Base-by-base conservation (phyloP, 1,139 yeast species). In the Debaryomyces psychrophilus region DNA sequence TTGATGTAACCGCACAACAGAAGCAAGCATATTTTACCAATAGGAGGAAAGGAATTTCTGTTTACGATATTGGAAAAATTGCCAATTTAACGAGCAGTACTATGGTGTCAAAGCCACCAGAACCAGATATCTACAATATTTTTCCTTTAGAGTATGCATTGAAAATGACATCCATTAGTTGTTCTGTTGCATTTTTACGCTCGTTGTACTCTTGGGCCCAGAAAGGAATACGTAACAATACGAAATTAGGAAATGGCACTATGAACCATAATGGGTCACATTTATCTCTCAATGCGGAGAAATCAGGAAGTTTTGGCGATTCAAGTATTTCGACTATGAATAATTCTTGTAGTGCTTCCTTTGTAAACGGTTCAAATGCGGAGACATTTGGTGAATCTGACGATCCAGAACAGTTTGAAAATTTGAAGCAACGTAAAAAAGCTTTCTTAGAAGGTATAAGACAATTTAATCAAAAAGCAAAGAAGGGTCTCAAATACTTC, bases 161-260 rank as follows among this genome's bases (percentile, higher is more conserved):
- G 60, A 90, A 92, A 57, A 83, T 90, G 79, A 81, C 85, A 0
- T 81, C 98, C 0, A 76, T 95, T 48, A 83, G 83, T 46, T 86
- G 95, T 51, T 77, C 90, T 38, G 95, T 92, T 14, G 89, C 93
- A 3, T 86, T 90, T 43, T 73, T 95, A 54, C 76, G 90, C 55
- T 89, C 97, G 0, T 73, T 93, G 41, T 77, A 87, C 57, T 77
- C 90, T 2, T 92, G 98, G 97, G 90, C 96, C 7, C 96, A 89
- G 54, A 81, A 87, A 52, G 92, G 90, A 2, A 65, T 81, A 43
- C 52, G 42, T 37, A 36, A 45, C 5, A 49, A 36, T 27, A 31
- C 42, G 34, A 38, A 20, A 45, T 25, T 35, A 11, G 28, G 14
- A 17, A 37, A 12, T 14, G 41, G 27, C 15, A 33, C 38, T 44